phyloP scores from a whole-genome alignment of 495 filamentous ascomycete genomes.

The Penicillium fimorum region DNA sequence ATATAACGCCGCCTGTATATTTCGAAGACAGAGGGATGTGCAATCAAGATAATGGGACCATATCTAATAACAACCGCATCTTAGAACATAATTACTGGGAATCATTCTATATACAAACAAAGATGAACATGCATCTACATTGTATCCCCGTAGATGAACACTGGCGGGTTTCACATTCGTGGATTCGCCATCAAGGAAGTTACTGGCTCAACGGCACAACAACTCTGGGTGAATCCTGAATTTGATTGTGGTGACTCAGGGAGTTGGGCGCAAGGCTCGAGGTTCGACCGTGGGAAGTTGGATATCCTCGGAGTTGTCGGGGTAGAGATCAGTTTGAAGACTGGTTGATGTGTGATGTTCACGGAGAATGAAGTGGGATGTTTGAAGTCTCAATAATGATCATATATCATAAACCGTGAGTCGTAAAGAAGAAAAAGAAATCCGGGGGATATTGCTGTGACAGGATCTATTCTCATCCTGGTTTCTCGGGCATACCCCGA shows the following conservation, averaged over 20 bases:
- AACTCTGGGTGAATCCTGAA: background rate
- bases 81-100: background rate
- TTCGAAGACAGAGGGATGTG: background rate
- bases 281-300: background rate
- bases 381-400: conserved; percentile 9
- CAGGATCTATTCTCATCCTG: conserved; percentile 3
- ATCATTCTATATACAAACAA: conserved; percentile 4
- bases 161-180: background rate
- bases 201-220: background rate
- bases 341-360: conserved; percentile 1
- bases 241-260: background rate
- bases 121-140: background rate
- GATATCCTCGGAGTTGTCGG: background rate
- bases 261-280: background rate
- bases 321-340: background rate
- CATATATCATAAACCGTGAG: conserved; percentile 26
- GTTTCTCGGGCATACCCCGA: conserved; percentile 14
- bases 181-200: background rate
- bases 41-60: background rate
- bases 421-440: conserved; percentile 16
- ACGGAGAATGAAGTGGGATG: conserved; percentile 8
- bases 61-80: background rate
- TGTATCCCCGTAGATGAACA: background rate
- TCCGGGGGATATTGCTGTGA: background rate
- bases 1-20: background rate